Evolutionary conservation across 345 rosid genomes (phyloP), one percentile per base, ranked within the genome.

Genomic region (Triadica sebifera): DNA sequence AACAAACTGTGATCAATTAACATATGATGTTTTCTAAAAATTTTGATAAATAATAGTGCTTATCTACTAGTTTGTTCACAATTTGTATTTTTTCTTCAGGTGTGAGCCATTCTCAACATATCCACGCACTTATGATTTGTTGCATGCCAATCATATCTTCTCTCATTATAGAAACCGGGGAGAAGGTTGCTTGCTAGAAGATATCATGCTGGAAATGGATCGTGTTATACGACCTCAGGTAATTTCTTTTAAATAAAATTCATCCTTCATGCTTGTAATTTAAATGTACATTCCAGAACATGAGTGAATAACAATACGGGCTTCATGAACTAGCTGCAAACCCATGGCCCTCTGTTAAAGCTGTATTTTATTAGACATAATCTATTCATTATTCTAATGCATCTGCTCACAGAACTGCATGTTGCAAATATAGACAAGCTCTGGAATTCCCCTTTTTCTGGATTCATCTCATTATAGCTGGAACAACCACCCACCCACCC

Each of bases 21-120:
- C 74, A 62, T 56, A 65, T 58, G 64, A 53, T 22, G 22, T 39
- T 67, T 50, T 57, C n/a, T 68, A 5, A 47, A 74, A 52, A 76
- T 38, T 49, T 77, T 15, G 25, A 19, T 34, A 38, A 68, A 67
- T 55, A 34, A 19, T 25, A 37, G 66, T 25, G 0, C n/a, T 43
- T 15, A 29, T 19, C 15, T 29, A 55, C 12, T 34, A 8, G 20
- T 17, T 74, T 71, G 41, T 45, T 56, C 9, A 37, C 66, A 11
- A 43, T 46, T 39, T 12, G 13, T 77, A 63, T 69, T 70, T 60
- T 53, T 45, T 55, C 51, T 65, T 70, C 79, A 93, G 98, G 97
- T 93, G 99, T 78, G 97, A 93, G 78, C 86, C 99, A 47, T 93
- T 95, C 83, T 93, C 99, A 64, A 93, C 98, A 47, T 95, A 95